Evolutionary conservation across 139 green algal genomes (phyloP), one percentile per base, ranked within the genome.

Genomic region (Tetraselmis striata): DNA sequence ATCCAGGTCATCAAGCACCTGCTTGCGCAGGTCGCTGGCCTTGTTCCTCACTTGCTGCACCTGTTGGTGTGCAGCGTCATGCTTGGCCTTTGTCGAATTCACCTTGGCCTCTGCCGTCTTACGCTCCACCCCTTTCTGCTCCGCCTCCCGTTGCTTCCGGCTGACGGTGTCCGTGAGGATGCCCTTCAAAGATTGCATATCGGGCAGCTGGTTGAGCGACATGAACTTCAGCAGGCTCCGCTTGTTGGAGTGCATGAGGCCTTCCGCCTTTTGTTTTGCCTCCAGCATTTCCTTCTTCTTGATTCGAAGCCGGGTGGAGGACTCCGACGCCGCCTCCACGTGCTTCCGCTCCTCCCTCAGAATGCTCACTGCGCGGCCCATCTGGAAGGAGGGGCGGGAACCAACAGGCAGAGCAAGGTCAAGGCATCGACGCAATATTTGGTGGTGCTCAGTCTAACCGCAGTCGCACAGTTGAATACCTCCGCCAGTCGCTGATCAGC

Each of bases 61-160:
- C 22, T 30, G 28, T 29, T 79, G 75, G 22, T 79, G 5, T 23
- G 45, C 45, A 67, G 45, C 45, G 18, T 67, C 45, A 5, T 67
- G 45, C 45, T 67, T 32, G 2, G 77, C n/a, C 28, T 31, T 59
- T 2, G 31, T 18, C 77, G 77, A 23, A 59, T 45, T n/a, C 27
- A 80, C 27, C 77, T 80, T 80, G 27, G 28, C 2, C 77, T 80
- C 77, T 31, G 77, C 29, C 28, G 18, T 2, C 28, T 2, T 80
- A 28, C 29, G 31, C 77, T 80, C 77, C 2, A 2, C 18, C 28
- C 2, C n/a, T 23, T 79, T 79, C 28, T 31, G 18, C 28, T 80
- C 77, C 77, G 28, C 29, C 27, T 80, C 28, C 2, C 27, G n/a
- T 2, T 32, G 2, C 5, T 59, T 27, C 2, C n/a, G 28, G 28